Conservation (phyloP, 2,329 filamentous ascomycete genomes). For the Pseudocercospora musae region DNA sequence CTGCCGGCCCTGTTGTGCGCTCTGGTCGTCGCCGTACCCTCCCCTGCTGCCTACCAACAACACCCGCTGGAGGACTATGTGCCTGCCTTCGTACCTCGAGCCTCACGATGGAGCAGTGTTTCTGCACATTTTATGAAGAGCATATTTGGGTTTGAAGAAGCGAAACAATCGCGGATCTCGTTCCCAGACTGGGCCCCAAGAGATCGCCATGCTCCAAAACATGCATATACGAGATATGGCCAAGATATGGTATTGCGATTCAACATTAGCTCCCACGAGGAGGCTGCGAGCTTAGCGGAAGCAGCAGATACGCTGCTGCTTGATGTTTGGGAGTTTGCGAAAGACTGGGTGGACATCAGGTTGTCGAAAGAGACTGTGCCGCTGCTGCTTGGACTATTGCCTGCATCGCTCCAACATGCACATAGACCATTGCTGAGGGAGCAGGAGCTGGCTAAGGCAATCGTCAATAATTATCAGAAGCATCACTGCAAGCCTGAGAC, state of each 20-base stretch:
- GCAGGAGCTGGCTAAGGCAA: constrained; percentile 63
- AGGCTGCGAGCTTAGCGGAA: constrained; percentile 68
- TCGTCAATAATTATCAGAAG: constrained; percentile 65
- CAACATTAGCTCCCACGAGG: constrained; percentile 66
- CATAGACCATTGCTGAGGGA: constrained; percentile 77
- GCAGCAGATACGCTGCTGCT: constrained; percentile 73
- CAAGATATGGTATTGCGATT: constrained; percentile 88
- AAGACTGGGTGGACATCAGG: constrained; percentile 80
- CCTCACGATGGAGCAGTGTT: constrained; percentile 19
- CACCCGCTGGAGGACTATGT: constrained; percentile 8
- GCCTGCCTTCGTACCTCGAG: neutral
- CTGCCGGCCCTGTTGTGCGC: constrained; percentile 14
- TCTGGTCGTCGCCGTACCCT: constrained; percentile 18
- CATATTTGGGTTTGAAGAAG: constrained; percentile 11
- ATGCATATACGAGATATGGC: constrained; percentile 54
- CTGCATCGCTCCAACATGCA: constrained; percentile 65
- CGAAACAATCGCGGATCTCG: constrained; percentile 2
- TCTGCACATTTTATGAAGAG: constrained; percentile 15
- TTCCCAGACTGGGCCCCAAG: neutral
- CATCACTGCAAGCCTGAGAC: constrained; percentile 14
- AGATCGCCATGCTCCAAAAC: constrained; percentile 19
- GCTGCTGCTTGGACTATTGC: constrained; percentile 75
- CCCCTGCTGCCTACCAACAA: constrained; percentile 13
- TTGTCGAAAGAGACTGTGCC: constrained; percentile 72
- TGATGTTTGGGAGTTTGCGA: constrained; percentile 84